Percentiles rank a stretch among this genome's conserved stretches.
phyloP scores from a whole-genome alignment of 768 basidiomycete genomes.

The Suillus alpinus region DNA sequence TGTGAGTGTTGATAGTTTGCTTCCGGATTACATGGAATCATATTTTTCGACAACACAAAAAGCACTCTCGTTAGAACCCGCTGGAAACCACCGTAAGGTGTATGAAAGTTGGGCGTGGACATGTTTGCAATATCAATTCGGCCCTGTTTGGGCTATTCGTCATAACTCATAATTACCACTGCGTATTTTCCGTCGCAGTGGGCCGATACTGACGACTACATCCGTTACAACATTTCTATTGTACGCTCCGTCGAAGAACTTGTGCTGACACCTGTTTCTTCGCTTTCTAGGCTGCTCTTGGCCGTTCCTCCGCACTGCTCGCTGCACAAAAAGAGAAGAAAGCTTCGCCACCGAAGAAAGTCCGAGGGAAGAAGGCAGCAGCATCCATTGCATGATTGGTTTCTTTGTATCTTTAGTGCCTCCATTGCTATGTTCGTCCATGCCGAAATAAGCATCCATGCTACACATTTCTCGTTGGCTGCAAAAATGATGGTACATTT shows the following conservation, averaged over 20 bases:
- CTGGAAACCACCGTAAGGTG: conserved; percentile 60
- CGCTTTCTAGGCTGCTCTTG: conserved; percentile 62
- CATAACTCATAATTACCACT: conserved; percentile 20
- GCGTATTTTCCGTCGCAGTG: conserved; percentile 27
- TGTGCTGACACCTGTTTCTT: conserved; percentile 18
- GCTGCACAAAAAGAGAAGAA: conserved; percentile 73
- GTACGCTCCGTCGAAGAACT: conserved; percentile 45
- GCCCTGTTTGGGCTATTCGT: conserved; percentile 22
- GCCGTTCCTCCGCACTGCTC: conserved; percentile 71
- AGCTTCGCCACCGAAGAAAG: conserved; percentile 62
- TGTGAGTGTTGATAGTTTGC: conserved; percentile 46
- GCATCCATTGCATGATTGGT: conserved; percentile 15
- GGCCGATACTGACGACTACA: conserved; percentile 24
- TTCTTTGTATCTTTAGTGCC: conserved; percentile 24
- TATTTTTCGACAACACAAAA: conserved; percentile 9
- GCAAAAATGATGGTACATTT: not conserved
- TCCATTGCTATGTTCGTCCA: conserved; percentile 17
- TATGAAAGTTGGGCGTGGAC: conserved; percentile 92
- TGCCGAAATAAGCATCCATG: conserved; percentile 20
- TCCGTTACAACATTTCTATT: not conserved
- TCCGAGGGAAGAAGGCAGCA: conserved; percentile 62
- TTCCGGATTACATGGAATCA: not conserved
- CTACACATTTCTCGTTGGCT: conserved; percentile 1
- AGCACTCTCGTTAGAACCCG: conserved; percentile 94
- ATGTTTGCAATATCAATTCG: conserved; percentile 74